Conservation (phyloP, 805 yeast species). For the Spencermartinsiella europaea region DNA sequence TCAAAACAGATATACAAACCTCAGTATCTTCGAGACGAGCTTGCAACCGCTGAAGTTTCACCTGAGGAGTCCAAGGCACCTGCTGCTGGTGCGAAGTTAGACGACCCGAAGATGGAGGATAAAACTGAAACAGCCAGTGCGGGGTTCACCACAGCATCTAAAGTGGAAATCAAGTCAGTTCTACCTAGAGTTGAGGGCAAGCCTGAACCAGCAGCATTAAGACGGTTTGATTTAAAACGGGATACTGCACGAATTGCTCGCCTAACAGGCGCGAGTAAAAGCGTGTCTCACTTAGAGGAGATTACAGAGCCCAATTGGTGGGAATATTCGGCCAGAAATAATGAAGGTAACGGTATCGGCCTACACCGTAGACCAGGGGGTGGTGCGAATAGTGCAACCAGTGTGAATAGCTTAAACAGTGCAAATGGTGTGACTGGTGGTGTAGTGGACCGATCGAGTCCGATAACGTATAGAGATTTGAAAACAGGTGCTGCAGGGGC, state of each 20-base stretch:
- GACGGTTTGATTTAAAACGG: constrained; percentile 1
- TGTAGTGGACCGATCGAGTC: not conserved
- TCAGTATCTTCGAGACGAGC: not conserved
- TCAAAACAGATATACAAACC: constrained; percentile 1
- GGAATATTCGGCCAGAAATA: not conserved
- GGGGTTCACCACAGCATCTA: no score
- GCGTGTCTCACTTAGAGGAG: not conserved
- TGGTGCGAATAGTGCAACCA: not conserved
- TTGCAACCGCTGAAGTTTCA: not conserved
- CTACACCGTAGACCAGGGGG: not conserved
- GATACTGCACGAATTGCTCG: constrained; percentile 1
- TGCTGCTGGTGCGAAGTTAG: not conserved
- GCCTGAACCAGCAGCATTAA: not conserved
- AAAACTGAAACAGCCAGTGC: no score
- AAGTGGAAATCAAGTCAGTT: not conserved
- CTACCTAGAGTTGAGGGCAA: not conserved
- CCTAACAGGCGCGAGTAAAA: constrained; percentile 2
- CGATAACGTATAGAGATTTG: not conserved
- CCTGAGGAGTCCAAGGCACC: not conserved
- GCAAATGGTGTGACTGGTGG: not conserved
- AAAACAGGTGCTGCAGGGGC: not conserved
- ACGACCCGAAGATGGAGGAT: not conserved
- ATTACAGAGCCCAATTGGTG: not conserved
- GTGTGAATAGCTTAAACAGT: no score
- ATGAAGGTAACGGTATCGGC: not conserved